These are phyloP conservation scores for Hordeum marinum DNA, from an alignment of 176 grass and related monocot species.

Conservation along the genomic window DNA sequence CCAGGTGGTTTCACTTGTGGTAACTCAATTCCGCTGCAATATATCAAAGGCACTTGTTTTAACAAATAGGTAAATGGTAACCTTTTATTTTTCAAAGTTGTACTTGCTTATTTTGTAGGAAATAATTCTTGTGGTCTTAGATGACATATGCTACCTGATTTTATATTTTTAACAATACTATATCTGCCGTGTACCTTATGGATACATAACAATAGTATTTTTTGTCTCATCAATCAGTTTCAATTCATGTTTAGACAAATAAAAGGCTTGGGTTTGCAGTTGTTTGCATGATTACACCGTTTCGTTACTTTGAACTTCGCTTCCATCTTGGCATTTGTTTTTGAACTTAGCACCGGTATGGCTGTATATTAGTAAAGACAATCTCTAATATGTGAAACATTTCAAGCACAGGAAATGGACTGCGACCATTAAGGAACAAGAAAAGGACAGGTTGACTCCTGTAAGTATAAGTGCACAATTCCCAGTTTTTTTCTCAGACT, in stretches of 20 bases:
- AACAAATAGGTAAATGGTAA: conserved; percentile 66
- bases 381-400: conserved; percentile 17
- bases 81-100: conserved; percentile 14
- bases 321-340: neutral
- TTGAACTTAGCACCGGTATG: neutral
- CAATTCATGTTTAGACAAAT: neutral
- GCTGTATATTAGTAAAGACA: neutral
- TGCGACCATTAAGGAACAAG: conserved; percentile 78
- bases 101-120: neutral
- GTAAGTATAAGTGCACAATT: conserved; percentile 49
- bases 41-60: conserved; percentile 92
- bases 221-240: neutral
- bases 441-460: conserved; percentile 83
- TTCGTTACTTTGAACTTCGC: neutral
- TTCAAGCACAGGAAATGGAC: conserved; percentile 81
- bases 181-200: neutral
- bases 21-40: conserved; percentile 85
- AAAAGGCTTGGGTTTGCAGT: neutral
- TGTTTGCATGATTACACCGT: neutral
- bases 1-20: conserved; percentile 94
- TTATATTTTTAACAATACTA: conserved; percentile 2
- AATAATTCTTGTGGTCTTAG: neutral
- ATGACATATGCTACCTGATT: neutral
- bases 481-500: neutral
- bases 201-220: neutral